These are phyloP conservation scores for Claviceps sp. DNA, from an alignment of 2,329 filamentous ascomycete genomes.

Conservation along the genomic window DNA sequence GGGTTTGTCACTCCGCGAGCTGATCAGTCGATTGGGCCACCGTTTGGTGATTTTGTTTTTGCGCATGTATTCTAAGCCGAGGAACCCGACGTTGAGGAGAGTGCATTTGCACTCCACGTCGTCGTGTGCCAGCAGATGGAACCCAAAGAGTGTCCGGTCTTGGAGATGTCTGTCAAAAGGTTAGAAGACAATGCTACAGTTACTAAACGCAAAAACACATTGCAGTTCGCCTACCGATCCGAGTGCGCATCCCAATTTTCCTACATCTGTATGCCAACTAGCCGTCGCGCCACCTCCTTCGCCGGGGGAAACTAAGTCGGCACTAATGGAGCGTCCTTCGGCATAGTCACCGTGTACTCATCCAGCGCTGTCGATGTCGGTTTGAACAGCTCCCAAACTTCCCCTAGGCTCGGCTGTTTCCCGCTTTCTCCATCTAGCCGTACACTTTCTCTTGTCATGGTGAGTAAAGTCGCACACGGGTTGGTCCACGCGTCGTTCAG, in stretches of 20 bases:
- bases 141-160: not conserved
- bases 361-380: not conserved
- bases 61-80: conserved; percentile 9
- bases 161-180: not conserved
- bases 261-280: not conserved
- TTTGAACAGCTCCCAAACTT: not conserved
- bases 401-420: not conserved
- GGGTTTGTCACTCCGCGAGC: conserved; percentile 5
- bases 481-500: conserved; percentile 14
- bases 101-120: not conserved
- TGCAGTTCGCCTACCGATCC: not conserved
- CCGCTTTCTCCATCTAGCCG: not conserved
- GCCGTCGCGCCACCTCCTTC: not conserved
- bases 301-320: not conserved
- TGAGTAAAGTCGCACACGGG: conserved; percentile 13
- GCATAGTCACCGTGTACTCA: not conserved
- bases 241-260: not conserved
- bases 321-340: not conserved
- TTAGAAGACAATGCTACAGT: not conserved
- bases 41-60: conserved; percentile 12
- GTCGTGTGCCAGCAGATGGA: not conserved
- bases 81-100: conserved; percentile 7
- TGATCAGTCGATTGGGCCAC: conserved; percentile 13
- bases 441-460: conserved; percentile 6
- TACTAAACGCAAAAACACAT: too few species aligned